These are phyloP conservation scores for Aspergillus pseudoviridinutans DNA, from an alignment of 2,329 filamentous ascomycete species.

Conservation along the genomic window DNA sequence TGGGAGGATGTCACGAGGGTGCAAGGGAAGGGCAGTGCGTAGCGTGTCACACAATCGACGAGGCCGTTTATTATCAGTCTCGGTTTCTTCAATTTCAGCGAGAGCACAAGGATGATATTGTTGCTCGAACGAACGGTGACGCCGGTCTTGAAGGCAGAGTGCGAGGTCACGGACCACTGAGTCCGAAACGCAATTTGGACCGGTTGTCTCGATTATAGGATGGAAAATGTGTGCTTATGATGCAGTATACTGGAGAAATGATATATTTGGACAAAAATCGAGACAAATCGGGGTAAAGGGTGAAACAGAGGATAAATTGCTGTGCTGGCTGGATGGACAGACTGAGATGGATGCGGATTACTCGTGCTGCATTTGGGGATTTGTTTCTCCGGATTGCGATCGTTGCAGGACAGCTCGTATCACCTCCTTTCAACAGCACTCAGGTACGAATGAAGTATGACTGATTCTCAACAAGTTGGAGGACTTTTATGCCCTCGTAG, in stretches of 20 bases:
- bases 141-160: not conserved
- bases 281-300: not conserved
- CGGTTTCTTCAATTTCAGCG: no score
- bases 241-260: not conserved
- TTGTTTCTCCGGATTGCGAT: not conserved
- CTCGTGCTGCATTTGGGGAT: not conserved
- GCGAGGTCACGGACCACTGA: not conserved
- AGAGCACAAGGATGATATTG: not conserved
- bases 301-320: not conserved
- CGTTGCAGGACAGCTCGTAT: not conserved
- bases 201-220: not conserved
- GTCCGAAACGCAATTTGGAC: not conserved
- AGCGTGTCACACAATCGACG: not conserved
- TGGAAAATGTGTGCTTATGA: not conserved
- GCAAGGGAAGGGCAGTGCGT: not conserved
- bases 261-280: not conserved
- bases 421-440: not conserved
- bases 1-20: conserved; percentile 1
- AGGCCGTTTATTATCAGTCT: not conserved
- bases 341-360: not conserved
- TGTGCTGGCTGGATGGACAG: not conserved
- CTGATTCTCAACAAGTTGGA: not conserved
- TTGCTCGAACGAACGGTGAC: not conserved
- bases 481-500: not conserved
- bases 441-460: not conserved